These are phyloP conservation scores for Clarireedia hainanense DNA, from an alignment of 2,329 filamentous ascomycete genomes.

Conservation along the genomic window DNA sequence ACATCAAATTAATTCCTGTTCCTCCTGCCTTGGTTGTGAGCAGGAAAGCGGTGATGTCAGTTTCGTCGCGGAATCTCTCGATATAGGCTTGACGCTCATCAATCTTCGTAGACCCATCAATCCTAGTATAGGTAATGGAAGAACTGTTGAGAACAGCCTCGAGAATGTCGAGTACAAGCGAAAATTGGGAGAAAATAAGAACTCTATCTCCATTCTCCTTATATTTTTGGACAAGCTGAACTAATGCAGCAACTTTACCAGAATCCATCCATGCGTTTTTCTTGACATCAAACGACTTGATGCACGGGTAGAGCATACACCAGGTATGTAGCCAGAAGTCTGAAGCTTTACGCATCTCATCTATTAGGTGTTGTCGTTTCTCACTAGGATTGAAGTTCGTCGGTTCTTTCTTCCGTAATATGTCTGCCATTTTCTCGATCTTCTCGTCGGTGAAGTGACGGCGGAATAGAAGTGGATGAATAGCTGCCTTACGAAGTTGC, in stretches of 20 bases:
- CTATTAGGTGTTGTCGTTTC: constrained; percentile 43
- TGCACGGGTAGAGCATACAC: constrained; percentile 50
- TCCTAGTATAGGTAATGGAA: constrained; percentile 69
- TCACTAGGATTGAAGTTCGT: constrained; percentile 42
- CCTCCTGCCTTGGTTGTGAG: constrained; percentile 90
- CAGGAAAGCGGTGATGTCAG: constrained; percentile 79
- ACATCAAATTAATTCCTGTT: constrained; percentile 93
- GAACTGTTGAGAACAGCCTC: constrained; percentile 70
- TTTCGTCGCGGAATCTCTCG: constrained; percentile 72
- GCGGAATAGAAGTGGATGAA: constrained; percentile 84
- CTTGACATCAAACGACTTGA: constrained; percentile 48
- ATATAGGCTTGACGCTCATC: constrained; percentile 79
- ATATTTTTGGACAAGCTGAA: constrained; percentile 66
- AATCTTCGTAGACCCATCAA: constrained; percentile 79
- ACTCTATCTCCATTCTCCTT: constrained; percentile 76
- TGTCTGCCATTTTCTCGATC: constrained; percentile 68
- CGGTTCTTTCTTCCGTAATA: constrained; percentile 62
- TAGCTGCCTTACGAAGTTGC: constrained; percentile 83
- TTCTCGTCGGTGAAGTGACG: constrained; percentile 69
- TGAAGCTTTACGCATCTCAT: constrained; percentile 49
- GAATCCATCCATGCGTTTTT: constrained; percentile 50
- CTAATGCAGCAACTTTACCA: constrained; percentile 79
- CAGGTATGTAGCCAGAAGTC: constrained; percentile 60
- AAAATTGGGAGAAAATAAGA: constrained; percentile 90
- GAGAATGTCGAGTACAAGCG: constrained; percentile 83